Evolutionary conservation across 768 basidiomycete genomes (phyloP).

Genomic region (Tricholomella constricta): DNA sequence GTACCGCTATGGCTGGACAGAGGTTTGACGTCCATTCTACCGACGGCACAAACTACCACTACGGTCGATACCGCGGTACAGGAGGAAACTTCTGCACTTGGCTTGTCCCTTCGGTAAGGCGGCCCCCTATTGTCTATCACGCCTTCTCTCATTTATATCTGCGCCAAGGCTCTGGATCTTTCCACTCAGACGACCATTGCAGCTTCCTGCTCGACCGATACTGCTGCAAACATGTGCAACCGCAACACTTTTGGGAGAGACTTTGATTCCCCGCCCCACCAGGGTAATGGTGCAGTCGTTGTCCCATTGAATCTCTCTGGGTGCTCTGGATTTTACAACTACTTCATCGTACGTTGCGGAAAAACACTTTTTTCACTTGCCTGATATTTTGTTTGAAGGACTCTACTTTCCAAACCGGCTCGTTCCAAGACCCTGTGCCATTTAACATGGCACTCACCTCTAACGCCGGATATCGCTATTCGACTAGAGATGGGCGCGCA

Average conservation of each 20-base stretch:
- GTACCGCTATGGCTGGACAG: constrained; percentile 24
- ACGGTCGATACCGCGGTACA: constrained; percentile 28
- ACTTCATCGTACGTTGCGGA: constrained; percentile 23
- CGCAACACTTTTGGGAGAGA: constrained; percentile 25
- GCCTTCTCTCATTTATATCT: too few relatives aligned
- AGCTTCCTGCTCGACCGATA: constrained; percentile 21
- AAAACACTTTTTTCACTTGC: background rate
- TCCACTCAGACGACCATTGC: constrained; percentile 6
- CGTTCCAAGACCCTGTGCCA: constrained; percentile 27
- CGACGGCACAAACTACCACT: too few relatives aligned
- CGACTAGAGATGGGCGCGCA: constrained; percentile 21
- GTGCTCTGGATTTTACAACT: constrained; percentile 28
- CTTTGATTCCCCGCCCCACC: constrained; percentile 27
- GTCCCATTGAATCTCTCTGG: constrained; percentile 23
- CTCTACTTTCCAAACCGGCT: constrained; percentile 21
- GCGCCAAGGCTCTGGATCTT: constrained; percentile 21
- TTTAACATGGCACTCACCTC: constrained; percentile 25
- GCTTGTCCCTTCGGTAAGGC: constrained; percentile 21
- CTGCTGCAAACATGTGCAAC: constrained; percentile 20
- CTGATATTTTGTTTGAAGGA: constrained; percentile 14
- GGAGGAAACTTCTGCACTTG: constrained; percentile 27
- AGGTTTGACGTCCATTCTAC: constrained; percentile 25
- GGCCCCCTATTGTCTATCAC: background rate
- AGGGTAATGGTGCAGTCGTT: constrained; percentile 24
- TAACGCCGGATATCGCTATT: constrained; percentile 22